phyloP scores from a whole-genome alignment of 2,329 filamentous ascomycete genomes.

The Cladosporium sp. region DNA sequence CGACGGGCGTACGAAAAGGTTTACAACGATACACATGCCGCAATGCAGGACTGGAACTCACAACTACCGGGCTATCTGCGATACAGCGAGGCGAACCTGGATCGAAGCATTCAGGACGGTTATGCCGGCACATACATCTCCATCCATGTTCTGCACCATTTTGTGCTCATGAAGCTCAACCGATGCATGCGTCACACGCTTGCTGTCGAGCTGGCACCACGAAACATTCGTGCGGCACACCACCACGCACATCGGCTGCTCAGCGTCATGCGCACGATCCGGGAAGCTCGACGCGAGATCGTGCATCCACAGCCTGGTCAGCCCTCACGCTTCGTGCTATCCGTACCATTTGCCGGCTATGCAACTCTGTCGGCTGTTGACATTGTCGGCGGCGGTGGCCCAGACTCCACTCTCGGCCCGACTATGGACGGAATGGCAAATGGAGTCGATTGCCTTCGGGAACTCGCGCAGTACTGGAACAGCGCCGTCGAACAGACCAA shows the following conservation, averaged over 20 bases:
- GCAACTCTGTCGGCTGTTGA: slow-evolving; percentile 62
- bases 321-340: slow-evolving; percentile 30
- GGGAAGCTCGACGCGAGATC: slow-evolving; percentile 19
- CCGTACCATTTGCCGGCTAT: slow-evolving; percentile 56
- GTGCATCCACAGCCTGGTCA: slow-evolving; percentile 14
- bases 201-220: slow-evolving; percentile 40
- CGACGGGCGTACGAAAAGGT: slow-evolving; percentile 47
- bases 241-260: slow-evolving; percentile 53
- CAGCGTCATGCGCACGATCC: slow-evolving; percentile 29
- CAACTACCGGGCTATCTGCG: slow-evolving; percentile 53
- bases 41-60: slow-evolving; percentile 56
- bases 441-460: slow-evolving; percentile 52
- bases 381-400: slow-evolving; percentile 59
- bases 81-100: slow-evolving; percentile 56
- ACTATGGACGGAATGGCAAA: slow-evolving; percentile 53
- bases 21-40: slow-evolving; percentile 49
- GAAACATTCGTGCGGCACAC: slow-evolving; percentile 47
- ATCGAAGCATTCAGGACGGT: slow-evolving; percentile 49
- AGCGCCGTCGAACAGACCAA: slow-evolving; percentile 51
- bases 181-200: slow-evolving; percentile 51
- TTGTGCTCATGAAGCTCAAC: slow-evolving; percentile 61
- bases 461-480: slow-evolving; percentile 57
- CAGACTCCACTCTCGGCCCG: slow-evolving; percentile 47
- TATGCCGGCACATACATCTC: slow-evolving; percentile 58
- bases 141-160: slow-evolving; percentile 64